Evolutionary conservation across 306 rosid species (phyloP).

Genomic region (Chamaecrista fasciculata): DNA sequence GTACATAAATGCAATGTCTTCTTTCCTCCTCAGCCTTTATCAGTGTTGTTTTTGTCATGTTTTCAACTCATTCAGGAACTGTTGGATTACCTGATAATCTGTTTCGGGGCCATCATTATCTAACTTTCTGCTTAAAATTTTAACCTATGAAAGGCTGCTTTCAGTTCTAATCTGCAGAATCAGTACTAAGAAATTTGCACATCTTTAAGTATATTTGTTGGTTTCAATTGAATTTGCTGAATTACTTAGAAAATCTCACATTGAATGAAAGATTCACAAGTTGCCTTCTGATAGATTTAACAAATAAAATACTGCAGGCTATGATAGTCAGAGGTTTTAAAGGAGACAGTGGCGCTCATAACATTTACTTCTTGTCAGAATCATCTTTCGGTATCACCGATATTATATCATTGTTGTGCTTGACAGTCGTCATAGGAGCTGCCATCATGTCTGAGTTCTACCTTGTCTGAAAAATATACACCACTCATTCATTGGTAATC

Average conservation of each 20-base stretch:
- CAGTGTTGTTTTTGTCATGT: neutral
- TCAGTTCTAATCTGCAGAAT: conserved; percentile 10
- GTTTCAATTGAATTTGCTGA: neutral
- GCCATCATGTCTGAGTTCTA: conserved; percentile 61
- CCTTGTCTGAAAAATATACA: conserved; percentile 42
- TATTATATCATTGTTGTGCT: conserved; percentile 55
- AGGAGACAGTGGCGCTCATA: conserved; percentile 71
- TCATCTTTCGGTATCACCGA: conserved; percentile 64
- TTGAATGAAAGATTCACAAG: neutral
- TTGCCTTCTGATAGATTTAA: conserved; percentile 24
- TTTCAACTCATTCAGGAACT: conserved; percentile 10
- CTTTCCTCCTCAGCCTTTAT: neutral
- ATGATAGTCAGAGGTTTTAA: conserved; percentile 95
- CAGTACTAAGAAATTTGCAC: neutral
- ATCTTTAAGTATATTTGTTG: conserved; percentile 10
- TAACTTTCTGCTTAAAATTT: neutral
- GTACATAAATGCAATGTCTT: neutral
- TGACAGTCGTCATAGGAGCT: conserved; percentile 59
- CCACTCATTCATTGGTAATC: conserved; percentile 24
- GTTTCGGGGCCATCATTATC: neutral
- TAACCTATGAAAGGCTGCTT: neutral
- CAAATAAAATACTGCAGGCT: conserved; percentile 54
- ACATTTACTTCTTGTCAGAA: conserved; percentile 72
- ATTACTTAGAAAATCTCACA: neutral
- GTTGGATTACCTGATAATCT: neutral